Base-by-base conservation (phyloP, 1,284 basidiomycete genomes). In the Tilletia caries region DNA sequence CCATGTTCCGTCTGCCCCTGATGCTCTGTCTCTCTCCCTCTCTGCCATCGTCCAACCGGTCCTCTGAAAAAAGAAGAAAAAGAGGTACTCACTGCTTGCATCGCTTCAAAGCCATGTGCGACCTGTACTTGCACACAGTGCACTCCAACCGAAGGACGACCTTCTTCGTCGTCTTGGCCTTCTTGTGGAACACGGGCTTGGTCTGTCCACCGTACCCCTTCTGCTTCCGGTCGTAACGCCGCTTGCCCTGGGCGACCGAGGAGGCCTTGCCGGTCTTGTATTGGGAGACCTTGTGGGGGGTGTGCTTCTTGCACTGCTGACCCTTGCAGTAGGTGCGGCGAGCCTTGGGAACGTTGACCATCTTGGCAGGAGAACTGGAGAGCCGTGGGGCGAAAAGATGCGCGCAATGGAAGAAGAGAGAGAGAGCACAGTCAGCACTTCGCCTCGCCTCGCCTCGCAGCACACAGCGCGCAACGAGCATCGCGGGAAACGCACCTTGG, bases 111-210 rank as follows among this genome's bases (percentile, higher is more conserved):
- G 92, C 84, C 76, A 98, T 85, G 80, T 85, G 85, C 69, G 77
- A 78, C 48, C 80, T 97, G 88, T 95, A 95, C 86, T 98, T 98
- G 92, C 95, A 98, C 66, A 90, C 88, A 69, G 93, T 96, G 89
- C 95, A 98, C 86, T 98, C 95, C 83, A 98, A 87, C 86, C 95
- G 91, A 76, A 98, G 88, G 69, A 98, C 95, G 80, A 98, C 93
- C 89, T 98, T 98, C 92, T 98, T 98, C 78, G 95, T 98, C 79
- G 93, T 79, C 82, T 83, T 83, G 67, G 82, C 92, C 90, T 94
- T 95, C 88, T 95, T 98, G 92, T 98, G 95, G 91, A 98, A 98
- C 86, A 98, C 95, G 79, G 96, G 95, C 89, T 99, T 99, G 77
- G 95, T 99, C 89, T 97, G 95, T 88, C 95, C 95, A 92, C 95